phyloP scores from a whole-genome alignment of 257 asterid species.

The Ligustrum vulgare region DNA sequence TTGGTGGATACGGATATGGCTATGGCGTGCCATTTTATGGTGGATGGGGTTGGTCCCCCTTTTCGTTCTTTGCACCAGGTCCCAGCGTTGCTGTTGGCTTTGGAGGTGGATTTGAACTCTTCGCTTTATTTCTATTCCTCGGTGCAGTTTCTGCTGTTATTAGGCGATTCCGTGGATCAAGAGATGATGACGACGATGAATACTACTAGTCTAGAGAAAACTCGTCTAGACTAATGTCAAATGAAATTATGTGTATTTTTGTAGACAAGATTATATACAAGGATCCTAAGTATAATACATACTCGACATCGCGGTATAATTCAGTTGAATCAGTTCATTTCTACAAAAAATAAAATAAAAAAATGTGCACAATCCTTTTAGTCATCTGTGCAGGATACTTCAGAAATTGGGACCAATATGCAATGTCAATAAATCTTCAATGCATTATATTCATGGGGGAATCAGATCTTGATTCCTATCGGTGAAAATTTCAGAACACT shows the following conservation, averaged over 20 bases:
- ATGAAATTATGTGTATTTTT: background rate
- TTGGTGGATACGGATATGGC: conserved; percentile 3
- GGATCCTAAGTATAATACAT: background rate
- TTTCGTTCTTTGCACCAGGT: background rate
- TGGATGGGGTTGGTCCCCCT: conserved; percentile 3
- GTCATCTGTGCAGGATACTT: background rate
- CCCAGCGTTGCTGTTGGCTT: background rate
- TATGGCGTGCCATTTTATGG: background rate
- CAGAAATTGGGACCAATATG: background rate
- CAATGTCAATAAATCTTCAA: background rate
- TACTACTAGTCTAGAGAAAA: background rate
- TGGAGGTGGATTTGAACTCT: background rate
- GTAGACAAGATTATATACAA: background rate
- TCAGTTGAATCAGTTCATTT: background rate
- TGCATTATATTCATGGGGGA: background rate
- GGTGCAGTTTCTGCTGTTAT: background rate
- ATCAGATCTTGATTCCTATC: background rate
- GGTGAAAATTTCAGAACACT: background rate
- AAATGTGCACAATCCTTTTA: background rate
- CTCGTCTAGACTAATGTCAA: background rate
- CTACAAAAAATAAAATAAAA: no score
- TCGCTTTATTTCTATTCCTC: background rate
- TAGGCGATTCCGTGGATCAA: background rate
- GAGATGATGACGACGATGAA: background rate
- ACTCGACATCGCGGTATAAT: background rate